phyloP scores from a whole-genome alignment of 768 basidiomycete species.

The Serendipita vermifera region DNA sequence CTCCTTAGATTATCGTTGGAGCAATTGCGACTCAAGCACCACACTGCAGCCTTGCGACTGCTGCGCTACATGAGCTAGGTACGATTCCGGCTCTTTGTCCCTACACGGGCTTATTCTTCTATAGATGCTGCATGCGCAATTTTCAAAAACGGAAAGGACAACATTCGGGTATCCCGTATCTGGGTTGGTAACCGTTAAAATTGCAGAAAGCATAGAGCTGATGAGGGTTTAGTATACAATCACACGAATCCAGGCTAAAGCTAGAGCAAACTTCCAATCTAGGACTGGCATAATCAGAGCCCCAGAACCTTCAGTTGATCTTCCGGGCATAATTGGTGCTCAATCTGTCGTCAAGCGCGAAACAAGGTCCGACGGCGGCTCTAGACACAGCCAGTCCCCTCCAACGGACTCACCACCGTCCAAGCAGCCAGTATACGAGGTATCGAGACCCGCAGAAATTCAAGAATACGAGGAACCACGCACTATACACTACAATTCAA shows the following conservation, averaged over 20 bases:
- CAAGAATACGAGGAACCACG: neutral
- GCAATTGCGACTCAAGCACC: constrained; percentile 8
- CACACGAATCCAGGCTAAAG: constrained; percentile 1
- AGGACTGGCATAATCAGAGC: neutral
- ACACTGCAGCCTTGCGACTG: neutral
- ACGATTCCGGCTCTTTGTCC: too few species aligned
- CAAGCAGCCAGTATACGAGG: neutral
- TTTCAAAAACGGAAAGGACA: neutral
- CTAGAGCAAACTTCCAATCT: neutral
- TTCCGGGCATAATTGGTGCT: neutral
- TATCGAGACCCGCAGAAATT: neutral
- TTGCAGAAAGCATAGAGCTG: too few species aligned
- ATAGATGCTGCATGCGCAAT: neutral
- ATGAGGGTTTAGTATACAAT: constrained; percentile 3
- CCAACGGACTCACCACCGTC: neutral
- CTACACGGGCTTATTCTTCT: neutral
- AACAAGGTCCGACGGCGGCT: neutral
- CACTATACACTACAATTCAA: neutral
- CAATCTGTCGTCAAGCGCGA: neutral
- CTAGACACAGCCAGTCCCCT: neutral
- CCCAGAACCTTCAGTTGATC: neutral
- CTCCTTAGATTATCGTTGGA: neutral
- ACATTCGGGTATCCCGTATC: neutral
- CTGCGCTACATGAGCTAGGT: constrained; percentile 6
- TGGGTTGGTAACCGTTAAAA: neutral